These are phyloP conservation scores for Tylopilus rubrobrunneus DNA, from an alignment of 768 basidiomycete genomes.

Conservation along the genomic window DNA sequence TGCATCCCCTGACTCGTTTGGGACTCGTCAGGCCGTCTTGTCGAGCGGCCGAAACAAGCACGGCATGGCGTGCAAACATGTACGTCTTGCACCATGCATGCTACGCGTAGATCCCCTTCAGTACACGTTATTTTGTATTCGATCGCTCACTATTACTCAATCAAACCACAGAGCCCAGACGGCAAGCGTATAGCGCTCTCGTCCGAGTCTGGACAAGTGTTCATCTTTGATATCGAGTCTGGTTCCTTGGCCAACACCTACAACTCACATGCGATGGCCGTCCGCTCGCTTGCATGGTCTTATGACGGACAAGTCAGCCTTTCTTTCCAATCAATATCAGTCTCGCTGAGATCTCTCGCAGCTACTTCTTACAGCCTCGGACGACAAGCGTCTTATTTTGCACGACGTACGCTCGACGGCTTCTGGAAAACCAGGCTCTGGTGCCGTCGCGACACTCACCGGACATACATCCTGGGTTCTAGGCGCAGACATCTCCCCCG, in stretches of 20 bases:
- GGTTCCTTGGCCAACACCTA: slow-evolving; percentile 63
- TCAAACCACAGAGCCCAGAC: slow-evolving; percentile 70
- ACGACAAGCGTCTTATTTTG: slow-evolving; percentile 86
- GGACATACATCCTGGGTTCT: slow-evolving; percentile 94
- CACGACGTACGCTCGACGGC: slow-evolving; percentile 81
- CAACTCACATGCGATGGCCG: slow-evolving; percentile 86
- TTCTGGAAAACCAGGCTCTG: slow-evolving; percentile 56
- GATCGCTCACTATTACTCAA: background rate
- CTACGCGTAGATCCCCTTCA: background rate
- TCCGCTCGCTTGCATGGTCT: slow-evolving; percentile 86
- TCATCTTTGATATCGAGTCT: slow-evolving; percentile 77
- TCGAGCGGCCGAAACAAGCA: slow-evolving; percentile 71
- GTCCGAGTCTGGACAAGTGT: slow-evolving; percentile 84
- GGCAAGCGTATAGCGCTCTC: slow-evolving; percentile 79
- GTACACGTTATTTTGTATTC: background rate
- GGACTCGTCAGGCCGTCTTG: slow-evolving; percentile 53
- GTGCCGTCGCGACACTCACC: slow-evolving; percentile 78
- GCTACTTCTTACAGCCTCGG: slow-evolving; percentile 86
- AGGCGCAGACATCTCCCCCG: slow-evolving; percentile 76
- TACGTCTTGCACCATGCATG: slow-evolving; percentile 33
- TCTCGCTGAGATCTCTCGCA: slow-evolving; percentile 28
- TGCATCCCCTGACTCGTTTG: slow-evolving; percentile 63
- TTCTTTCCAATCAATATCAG: background rate
- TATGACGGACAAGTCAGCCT: slow-evolving; percentile 75
- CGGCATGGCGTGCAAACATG: slow-evolving; percentile 71